Conservation (phyloP, 2,329 filamentous ascomycete species). For the Colletotrichum destructivum region DNA sequence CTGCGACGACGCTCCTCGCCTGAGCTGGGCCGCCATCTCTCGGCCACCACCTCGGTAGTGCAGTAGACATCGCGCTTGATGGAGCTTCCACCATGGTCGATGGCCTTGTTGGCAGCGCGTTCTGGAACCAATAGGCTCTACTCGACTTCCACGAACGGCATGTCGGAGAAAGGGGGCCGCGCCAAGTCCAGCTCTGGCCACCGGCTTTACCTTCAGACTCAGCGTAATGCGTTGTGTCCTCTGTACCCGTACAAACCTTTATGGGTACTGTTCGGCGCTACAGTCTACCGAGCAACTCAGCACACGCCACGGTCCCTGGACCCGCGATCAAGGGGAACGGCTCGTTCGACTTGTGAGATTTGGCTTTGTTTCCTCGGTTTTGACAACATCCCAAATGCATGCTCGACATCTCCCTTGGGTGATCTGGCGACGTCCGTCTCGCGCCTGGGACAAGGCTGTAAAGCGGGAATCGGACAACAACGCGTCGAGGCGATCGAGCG, state of each 20-base stretch:
- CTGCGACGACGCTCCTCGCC: constrained; percentile 18
- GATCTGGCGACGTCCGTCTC: not conserved
- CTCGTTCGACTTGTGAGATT: not conserved
- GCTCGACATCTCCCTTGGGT: constrained; percentile 28
- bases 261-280: not conserved
- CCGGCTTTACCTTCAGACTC: not conserved
- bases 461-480: constrained; percentile 18
- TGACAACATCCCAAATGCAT: constrained; percentile 22
- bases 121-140: constrained; percentile 28
- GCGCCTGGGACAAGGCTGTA: constrained; percentile 6
- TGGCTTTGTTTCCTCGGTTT: constrained; percentile 6
- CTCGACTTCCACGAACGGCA: constrained; percentile 35
- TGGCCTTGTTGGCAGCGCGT: constrained; percentile 11
- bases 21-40: not conserved
- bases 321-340: constrained; percentile 10
- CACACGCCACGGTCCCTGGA: not conserved
- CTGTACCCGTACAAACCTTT: too few species aligned
- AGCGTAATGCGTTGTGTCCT: too few species aligned
- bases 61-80: not conserved
- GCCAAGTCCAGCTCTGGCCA: constrained; percentile 24
- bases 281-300: constrained; percentile 12
- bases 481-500: constrained; percentile 20
- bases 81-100: not conserved
- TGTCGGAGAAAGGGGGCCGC: constrained; percentile 33
- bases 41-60: not conserved